Evolutionary conservation across 2,329 filamentous ascomycete genomes (phyloP), one percentile per base, ranked within the genome.

Genomic region (Penicillium rolfsii): DNA sequence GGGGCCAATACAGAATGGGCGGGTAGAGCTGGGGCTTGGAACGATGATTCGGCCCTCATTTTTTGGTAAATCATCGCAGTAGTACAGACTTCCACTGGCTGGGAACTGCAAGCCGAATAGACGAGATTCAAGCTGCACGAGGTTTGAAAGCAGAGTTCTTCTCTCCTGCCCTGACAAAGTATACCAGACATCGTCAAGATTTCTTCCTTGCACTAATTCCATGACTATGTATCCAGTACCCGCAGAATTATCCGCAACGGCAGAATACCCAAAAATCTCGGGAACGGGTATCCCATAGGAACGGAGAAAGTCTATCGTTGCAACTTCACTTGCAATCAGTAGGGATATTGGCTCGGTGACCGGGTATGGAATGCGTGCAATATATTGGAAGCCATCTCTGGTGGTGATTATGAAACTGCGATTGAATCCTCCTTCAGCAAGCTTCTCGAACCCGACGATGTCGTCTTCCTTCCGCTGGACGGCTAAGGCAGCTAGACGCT

Each of bases 211-310:
- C 5, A 74, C 50, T 30, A 69, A 63, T 48, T 77, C 77, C 71
- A 80, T 75, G 28, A 79, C 71, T 6, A 80, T 71, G 33, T 76
- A 80, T 67, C 79, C 76, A 9, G 73, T 74, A 0, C 76, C 76
- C 45, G 74, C 76, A 57, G 72, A 19, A 57, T 80, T 80, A 8
- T 74, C 67, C 3, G 61, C 49, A 9, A 62, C 71, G 28, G 74
- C 49, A 2, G 74, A 77, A 59, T 77, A 79, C 22, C 67, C 65
- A 55, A 72, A 73, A 14, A 79, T 61, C 52, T 72, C 67, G 0
- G 75, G 75, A 3, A 77, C 72, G 30, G 74, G 74, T 56, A 77
- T 61, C 12, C 67, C 63, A 55, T 76, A 64, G 7, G 60, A 63
- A 22, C 70, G 68, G 33, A 77, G 66, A 58, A 74, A 73, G 8